Evolutionary conservation across 768 basidiomycete genomes (phyloP).

Genomic region (Serendipita sp.): DNA sequence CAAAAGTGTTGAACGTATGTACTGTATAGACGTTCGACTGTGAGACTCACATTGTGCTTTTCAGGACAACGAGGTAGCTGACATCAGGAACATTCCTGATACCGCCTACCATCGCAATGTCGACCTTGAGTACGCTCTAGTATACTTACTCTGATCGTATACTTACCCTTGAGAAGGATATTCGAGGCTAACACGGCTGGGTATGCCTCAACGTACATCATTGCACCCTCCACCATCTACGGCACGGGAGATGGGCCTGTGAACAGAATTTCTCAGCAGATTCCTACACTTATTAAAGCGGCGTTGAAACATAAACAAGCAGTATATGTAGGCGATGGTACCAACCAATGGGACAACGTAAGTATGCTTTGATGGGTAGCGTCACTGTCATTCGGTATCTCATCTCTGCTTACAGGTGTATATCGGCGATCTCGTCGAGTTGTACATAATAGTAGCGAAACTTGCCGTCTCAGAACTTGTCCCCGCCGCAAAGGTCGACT

Average conservation of each 20-base stretch:
- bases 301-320: constrained; percentile 13
- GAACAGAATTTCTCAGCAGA: constrained; percentile 15
- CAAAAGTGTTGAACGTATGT: constrained; percentile 16
- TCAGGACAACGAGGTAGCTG: constrained; percentile 16
- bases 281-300: constrained; percentile 12
- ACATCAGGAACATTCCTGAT: constrained; percentile 14
- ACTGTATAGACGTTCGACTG: background rate
- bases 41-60: background rate
- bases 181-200: constrained; percentile 12
- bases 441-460: constrained; percentile 16
- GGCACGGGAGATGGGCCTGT: constrained; percentile 15
- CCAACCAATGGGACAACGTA: constrained; percentile 16
- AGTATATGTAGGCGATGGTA: constrained; percentile 15
- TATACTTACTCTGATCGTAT: background rate
- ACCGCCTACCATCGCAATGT: constrained; percentile 16
- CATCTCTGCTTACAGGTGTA: constrained; percentile 12
- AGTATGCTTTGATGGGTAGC: background rate
- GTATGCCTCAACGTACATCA: constrained; percentile 15
- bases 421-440: constrained; percentile 15
- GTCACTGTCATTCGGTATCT: background rate
- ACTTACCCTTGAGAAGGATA: constrained; percentile 10
- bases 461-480: constrained; percentile 13
- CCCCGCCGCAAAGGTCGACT: constrained; percentile 5
- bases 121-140: constrained; percentile 15
- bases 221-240: constrained; percentile 18